Evolutionary conservation across 371 early-diverging fungal species (phyloP).

Genomic region (Saksenaea vasiformis): DNA sequence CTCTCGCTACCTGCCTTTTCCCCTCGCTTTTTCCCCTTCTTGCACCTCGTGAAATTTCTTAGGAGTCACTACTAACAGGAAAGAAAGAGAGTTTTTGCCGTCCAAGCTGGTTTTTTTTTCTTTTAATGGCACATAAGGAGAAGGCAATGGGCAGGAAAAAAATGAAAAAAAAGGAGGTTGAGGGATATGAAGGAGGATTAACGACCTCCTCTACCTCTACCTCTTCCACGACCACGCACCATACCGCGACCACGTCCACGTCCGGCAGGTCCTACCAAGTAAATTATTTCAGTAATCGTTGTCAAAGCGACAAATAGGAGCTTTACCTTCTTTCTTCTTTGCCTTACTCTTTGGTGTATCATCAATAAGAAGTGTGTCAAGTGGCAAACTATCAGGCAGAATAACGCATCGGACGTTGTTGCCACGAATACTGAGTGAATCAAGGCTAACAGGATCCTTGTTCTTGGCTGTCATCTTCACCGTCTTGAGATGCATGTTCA

Average conservation of each 20-base stretch:
- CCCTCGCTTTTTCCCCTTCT: too few species aligned
- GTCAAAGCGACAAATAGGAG: not conserved
- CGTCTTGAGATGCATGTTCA: constrained; percentile 98
- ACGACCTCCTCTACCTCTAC: constrained; percentile 46
- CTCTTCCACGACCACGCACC: constrained; percentile 62
- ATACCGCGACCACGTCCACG: constrained; percentile 63
- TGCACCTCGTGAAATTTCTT: not conserved
- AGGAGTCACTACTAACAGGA: not conserved
- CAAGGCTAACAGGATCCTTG: constrained; percentile 89
- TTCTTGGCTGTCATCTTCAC: constrained; percentile 97
- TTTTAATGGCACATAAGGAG: constrained; percentile 2
- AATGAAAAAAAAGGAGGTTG: not conserved
- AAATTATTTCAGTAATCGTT: not conserved
- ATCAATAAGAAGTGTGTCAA: constrained; percentile 95
- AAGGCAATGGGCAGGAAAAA: not conserved
- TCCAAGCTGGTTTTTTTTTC: not conserved
- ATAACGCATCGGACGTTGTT: constrained; percentile 95
- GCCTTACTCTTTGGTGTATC: constrained; percentile 92
- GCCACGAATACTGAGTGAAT: constrained; percentile 92
- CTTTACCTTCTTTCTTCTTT: constrained; percentile 61
- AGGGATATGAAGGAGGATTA: constrained; percentile 9
- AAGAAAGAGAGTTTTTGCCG: constrained; percentile 2
- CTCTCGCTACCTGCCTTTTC: not conserved
- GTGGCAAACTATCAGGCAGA: constrained; percentile 92
- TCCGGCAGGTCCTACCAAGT: constrained; percentile 33